phyloP scores from a whole-genome alignment of 73 alveolate genomes.

The Urostyla sp. region DNA sequence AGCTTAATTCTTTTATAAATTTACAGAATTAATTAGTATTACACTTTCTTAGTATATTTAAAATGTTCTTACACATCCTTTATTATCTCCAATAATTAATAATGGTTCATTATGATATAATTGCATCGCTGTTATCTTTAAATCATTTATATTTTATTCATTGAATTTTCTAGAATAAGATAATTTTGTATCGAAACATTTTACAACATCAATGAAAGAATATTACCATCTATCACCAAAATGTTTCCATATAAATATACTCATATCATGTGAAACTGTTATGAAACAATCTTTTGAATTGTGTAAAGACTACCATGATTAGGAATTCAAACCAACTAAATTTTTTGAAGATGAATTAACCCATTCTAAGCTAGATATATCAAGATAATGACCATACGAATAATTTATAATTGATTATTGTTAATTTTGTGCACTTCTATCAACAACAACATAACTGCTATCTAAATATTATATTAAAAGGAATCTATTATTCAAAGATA shows the following conservation, averaged over 20 bases:
- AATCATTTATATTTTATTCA: conserved; percentile 18
- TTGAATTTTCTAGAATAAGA: conserved; percentile 40
- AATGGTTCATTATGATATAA: conserved; percentile 15
- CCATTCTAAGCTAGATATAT: conserved; percentile 47
- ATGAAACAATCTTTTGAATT: conserved; percentile 39
- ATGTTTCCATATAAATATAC: conserved; percentile 48
- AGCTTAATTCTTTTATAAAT: background rate
- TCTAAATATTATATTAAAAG: conserved; percentile 28
- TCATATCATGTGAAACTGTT: conserved; percentile 47
- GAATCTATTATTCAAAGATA: conserved; percentile 30
- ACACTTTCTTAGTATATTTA: conserved; percentile 33
- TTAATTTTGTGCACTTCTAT: no score
- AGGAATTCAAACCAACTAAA: background rate
- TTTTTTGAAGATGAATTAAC: no score
- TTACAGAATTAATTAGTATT: conserved; percentile 10
- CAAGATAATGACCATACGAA: conserved; percentile 45
- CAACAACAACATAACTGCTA: conserved; percentile 9
- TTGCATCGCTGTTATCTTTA: conserved; percentile 20
- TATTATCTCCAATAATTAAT: conserved; percentile 50
- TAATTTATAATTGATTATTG: conserved; percentile 31
- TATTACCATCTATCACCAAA: conserved; percentile 68
- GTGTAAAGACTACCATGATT: background rate
- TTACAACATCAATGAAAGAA: conserved; percentile 50
- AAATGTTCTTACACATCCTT: conserved; percentile 35
- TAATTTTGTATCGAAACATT: conserved; percentile 43